Conservation (phyloP, 148 eudicot genomes). For the Agrostemma githago region DNA sequence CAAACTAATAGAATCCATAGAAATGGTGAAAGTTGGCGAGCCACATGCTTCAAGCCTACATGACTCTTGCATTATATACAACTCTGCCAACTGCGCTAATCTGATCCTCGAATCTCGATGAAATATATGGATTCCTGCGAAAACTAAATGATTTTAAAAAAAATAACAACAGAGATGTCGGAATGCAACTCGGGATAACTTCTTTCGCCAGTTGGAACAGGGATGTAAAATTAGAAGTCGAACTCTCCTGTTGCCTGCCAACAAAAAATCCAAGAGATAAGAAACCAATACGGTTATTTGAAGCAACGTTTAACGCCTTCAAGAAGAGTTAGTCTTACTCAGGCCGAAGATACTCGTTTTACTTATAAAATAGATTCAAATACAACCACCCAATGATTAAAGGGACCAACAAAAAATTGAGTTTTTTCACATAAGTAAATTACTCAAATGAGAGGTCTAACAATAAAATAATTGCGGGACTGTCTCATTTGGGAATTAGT, state of each 20-base stretch:
- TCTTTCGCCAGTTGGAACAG: conserved; percentile 12
- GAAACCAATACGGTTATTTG: background rate
- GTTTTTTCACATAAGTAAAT: too few species aligned
- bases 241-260: conserved; percentile 87
- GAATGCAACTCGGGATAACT: conserved; percentile 13
- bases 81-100: conserved; percentile 25
- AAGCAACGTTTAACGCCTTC: background rate
- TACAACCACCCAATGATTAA: too few species aligned
- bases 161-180: conserved; percentile 12
- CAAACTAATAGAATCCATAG: conserved; percentile 22
- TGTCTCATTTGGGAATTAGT: too few species aligned
- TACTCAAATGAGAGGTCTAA: too few species aligned
- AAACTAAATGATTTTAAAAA: conserved; percentile 20
- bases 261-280: conserved; percentile 13
- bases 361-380: too few species aligned
- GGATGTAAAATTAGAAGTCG: conserved; percentile 55
- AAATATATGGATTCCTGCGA: conserved; percentile 20
- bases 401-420: too few species aligned
- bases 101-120: conserved; percentile 25
- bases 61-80: conserved; percentile 42
- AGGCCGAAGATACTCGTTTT: too few species aligned
- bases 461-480: too few species aligned
- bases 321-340: too few species aligned
- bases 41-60: conserved; percentile 35
- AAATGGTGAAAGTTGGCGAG: conserved; percentile 17